Conservation (phyloP, 768 basidiomycete species). For the Lactarius hatsudake region DNA sequence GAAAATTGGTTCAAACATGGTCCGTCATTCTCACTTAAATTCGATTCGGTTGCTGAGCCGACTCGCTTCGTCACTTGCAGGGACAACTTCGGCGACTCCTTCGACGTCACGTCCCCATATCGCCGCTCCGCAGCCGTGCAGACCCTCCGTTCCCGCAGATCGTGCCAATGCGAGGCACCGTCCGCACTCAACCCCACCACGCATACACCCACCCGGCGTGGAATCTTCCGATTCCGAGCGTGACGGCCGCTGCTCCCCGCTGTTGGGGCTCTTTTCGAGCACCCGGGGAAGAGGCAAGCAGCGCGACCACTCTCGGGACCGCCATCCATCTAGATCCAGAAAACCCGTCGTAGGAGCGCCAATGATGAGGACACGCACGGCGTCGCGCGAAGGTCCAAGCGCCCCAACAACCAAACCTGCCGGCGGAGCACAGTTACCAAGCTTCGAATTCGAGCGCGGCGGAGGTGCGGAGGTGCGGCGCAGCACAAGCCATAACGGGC, state of each 20-base stretch:
- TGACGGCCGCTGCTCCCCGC: constrained; percentile 37
- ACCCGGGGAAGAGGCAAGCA: constrained; percentile 25
- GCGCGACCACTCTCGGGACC: constrained; percentile 3
- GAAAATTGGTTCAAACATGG: constrained; percentile 23
- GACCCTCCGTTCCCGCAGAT: constrained; percentile 6
- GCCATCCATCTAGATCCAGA: constrained; percentile 1
- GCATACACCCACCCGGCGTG: constrained; percentile 19
- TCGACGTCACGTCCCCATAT: constrained; percentile 15
- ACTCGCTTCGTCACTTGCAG: neutral
- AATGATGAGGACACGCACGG: constrained; percentile 22
- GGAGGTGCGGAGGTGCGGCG: constrained; percentile 11
- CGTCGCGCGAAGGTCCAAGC: constrained; percentile 23
- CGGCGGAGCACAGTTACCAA: constrained; percentile 6
- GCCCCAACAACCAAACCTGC: neutral
- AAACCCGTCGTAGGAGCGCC: constrained; percentile 25
- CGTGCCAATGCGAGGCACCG: constrained; percentile 3
- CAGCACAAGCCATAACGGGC: constrained; percentile 19
- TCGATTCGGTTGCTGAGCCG: neutral
- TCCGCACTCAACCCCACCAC: constrained; percentile 28
- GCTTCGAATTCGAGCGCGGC: constrained; percentile 24
- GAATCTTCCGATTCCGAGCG: constrained; percentile 27
- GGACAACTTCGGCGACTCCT: neutral
- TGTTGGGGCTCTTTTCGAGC: constrained; percentile 32
- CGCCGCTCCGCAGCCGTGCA: constrained; percentile 12
- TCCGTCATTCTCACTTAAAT: neutral